Percentiles rank a stretch among this genome's conserved stretches.
These are phyloP conservation scores for Berkeleyomyces rouxiae DNA, from an alignment of 2,329 filamentous ascomycete genomes.

Conservation along the genomic window DNA sequence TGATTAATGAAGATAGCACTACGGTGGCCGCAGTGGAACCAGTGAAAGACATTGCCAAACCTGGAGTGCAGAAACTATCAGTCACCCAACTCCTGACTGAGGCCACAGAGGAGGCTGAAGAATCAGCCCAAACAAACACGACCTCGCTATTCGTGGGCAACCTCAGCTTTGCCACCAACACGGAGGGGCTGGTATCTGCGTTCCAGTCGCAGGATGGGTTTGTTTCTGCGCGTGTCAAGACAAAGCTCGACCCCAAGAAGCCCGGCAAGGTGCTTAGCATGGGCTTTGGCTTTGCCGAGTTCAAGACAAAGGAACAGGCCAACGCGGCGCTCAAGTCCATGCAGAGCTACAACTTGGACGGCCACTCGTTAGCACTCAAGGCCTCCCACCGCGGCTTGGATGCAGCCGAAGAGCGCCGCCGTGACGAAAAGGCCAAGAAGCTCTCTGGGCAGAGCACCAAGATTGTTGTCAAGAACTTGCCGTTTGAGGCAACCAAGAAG, in stretches of 20 bases:
- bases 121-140: slow-evolving; percentile 28
- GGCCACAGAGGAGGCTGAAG: slow-evolving; percentile 33
- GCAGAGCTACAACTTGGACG: slow-evolving; percentile 77
- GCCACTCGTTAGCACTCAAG: slow-evolving; percentile 70
- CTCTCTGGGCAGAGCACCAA: slow-evolving; percentile 63
- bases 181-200: slow-evolving; percentile 53
- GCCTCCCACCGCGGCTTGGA: slow-evolving; percentile 76
- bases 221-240: slow-evolving; percentile 78
- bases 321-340: slow-evolving; percentile 67
- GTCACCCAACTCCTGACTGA: slow-evolving; percentile 49
- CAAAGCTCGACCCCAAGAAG: slow-evolving; percentile 81
- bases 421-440: slow-evolving; percentile 72
- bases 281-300: slow-evolving; percentile 94
- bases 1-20: slow-evolving; percentile 26
- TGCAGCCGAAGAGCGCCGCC: slow-evolving; percentile 70
- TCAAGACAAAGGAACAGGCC: slow-evolving; percentile 60
- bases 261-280: slow-evolving; percentile 79
- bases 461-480: slow-evolving; percentile 94
- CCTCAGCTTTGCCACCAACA: slow-evolving; percentile 80
- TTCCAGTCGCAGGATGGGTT: slow-evolving; percentile 79
- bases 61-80: slow-evolving; percentile 43
- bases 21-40: slow-evolving; percentile 18
- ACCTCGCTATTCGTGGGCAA: slow-evolving; percentile 88
- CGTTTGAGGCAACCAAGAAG: slow-evolving; percentile 88
- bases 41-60: slow-evolving; percentile 21